Evolutionary conservation across 2,329 filamentous ascomycete species (phyloP).

Genomic region (Stagonosporopsis cucurbitacearum): DNA sequence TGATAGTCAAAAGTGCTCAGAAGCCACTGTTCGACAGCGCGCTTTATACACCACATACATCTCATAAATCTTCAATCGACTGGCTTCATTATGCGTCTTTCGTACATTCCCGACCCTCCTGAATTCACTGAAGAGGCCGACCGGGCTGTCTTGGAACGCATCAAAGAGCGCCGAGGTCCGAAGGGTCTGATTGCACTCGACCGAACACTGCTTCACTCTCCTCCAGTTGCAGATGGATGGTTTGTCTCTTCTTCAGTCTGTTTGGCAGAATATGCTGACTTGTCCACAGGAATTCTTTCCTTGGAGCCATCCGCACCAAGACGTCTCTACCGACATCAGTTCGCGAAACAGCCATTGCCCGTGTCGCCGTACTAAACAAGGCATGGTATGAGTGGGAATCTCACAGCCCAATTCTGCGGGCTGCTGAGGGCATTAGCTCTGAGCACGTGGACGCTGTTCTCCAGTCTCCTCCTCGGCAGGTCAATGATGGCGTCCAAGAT

Average conservation of each 20-base stretch:
- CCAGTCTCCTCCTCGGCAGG: conserved; percentile 24
- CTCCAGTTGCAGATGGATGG: conserved; percentile 64
- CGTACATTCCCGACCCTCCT: conserved; percentile 61
- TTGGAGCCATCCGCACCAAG: conserved; percentile 61
- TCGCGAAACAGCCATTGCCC: conserved; percentile 80
- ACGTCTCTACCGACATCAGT: conserved; percentile 60
- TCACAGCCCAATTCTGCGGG: conserved; percentile 70
- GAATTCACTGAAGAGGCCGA: conserved; percentile 55
- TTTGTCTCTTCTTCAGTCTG: conserved; percentile 19
- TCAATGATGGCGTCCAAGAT: conserved; percentile 50
- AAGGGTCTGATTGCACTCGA: conserved; percentile 61
- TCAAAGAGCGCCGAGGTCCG: conserved; percentile 59
- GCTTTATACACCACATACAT: not conserved
- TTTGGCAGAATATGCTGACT: not conserved
- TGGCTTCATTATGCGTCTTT: conserved; percentile 57
- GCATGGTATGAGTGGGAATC: conserved; percentile 88
- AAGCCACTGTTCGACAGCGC: not conserved
- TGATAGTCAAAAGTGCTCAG: not conserved
- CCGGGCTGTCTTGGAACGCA: conserved; percentile 57
- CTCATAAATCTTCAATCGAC: not conserved
- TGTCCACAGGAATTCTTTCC: conserved; percentile 57
- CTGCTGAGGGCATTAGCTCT: conserved; percentile 56
- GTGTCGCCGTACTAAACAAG: conserved; percentile 78
- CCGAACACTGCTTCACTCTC: conserved; percentile 61
- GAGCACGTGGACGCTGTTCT: conserved; percentile 45